Conservation (phyloP, 192 early-diverging fungal species). For the Dispira simplex region DNA sequence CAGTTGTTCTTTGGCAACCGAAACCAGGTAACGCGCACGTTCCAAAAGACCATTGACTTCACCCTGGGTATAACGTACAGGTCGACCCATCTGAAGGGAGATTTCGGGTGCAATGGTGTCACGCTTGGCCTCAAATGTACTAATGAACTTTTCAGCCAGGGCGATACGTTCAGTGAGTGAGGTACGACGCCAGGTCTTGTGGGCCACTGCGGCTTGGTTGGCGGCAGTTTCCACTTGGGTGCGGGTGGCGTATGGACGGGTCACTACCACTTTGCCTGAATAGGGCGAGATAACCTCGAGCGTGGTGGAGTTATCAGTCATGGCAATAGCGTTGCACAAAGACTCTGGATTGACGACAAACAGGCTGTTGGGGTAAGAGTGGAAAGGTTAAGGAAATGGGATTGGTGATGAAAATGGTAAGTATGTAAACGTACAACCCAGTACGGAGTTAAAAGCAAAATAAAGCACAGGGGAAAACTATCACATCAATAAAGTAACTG, state of each 20-base stretch:
- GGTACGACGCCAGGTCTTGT: constrained; percentile 33
- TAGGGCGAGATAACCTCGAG: not conserved
- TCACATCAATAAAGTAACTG: too few species aligned
- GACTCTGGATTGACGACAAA: too few species aligned
- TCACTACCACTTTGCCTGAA: not conserved
- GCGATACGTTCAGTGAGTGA: constrained; percentile 34
- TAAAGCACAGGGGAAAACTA: too few species aligned
- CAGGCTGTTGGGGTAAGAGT: too few species aligned
- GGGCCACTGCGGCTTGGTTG: constrained; percentile 24
- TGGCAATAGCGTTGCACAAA: too few species aligned
- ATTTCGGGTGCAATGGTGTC: constrained; percentile 40
- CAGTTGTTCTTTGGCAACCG: constrained; percentile 43
- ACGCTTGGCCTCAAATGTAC: constrained; percentile 33
- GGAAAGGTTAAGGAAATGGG: too few species aligned
- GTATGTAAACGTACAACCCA: too few species aligned
- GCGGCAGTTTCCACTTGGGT: constrained; percentile 14
- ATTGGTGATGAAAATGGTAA: too few species aligned
- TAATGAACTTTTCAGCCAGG: constrained; percentile 31
- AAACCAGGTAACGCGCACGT: constrained; percentile 48
- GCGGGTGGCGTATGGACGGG: not conserved
- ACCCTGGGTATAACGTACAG: constrained; percentile 39
- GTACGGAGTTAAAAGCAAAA: too few species aligned
- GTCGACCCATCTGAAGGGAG: constrained; percentile 53
- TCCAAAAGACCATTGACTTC: constrained; percentile 57
- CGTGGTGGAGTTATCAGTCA: too few species aligned